Base-by-base conservation (phyloP, 176 grass and related monocot genomes). In the Ampelocalamus luodianensis region DNA sequence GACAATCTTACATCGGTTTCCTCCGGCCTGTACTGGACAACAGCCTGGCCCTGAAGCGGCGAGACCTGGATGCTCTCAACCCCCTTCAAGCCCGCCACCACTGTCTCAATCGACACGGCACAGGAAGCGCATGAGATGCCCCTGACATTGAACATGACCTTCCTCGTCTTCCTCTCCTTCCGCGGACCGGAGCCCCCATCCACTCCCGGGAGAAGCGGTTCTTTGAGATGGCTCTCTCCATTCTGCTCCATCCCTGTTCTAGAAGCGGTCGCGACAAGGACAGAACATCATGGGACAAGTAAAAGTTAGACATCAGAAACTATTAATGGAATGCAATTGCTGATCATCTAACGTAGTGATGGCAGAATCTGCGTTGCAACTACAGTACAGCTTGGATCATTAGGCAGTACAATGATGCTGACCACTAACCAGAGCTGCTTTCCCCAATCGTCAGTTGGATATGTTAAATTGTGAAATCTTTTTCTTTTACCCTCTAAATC, bases 121-220 rank as follows among this genome's bases (percentile, higher is more conserved):
- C 96, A 94, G 43, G 96, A 99, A 22, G 93, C 90, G 11, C 93
- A 99, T 1, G 91, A 89, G 11, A 99, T 96, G 22, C 91, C 96
- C 17, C 87, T 76, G 40, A 99, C 85, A 71, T 64, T 96, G 83
- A 99, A 88, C 77, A 65, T 79, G 55, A 80, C 86, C 80, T 96
- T 88, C 80, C 64, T 91, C 0, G 71, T 92, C 69, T 83, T 92
- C 61, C 85, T 88, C 56, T 89, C 91, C 49, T 84, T 89, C n/a
- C 74, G 69, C 22, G 80, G 59, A 22, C 74, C 62, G 3, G 82
- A 46, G 65, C 68, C 26, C 11, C 26, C 82, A 62, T 82, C 76
- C 0, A 59, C 39, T 0, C 15, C 12, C 20, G 16, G 71, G 11
- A 99, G 90, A 74, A 99, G 93, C n/a, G 96, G 91, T 10, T 80